Evolutionary conservation across 306 rosid species (phyloP).

Genomic region (Vigna trinervia): DNA sequence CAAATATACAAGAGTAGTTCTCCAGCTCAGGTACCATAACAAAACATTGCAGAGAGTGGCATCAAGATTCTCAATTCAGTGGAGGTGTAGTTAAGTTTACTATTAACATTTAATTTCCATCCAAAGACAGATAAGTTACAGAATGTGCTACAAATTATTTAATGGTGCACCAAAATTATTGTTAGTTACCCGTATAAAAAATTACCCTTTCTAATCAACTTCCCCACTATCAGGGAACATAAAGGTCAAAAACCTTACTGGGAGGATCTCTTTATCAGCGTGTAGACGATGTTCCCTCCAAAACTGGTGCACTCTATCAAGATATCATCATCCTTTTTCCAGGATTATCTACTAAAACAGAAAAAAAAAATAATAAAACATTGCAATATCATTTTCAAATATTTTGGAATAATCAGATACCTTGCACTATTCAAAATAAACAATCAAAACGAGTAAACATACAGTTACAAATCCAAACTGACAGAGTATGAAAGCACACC

Average conservation of each 20-base stretch:
- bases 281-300: conserved; percentile 39
- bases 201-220: conserved; percentile 38
- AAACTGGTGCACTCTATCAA: conserved; percentile 29
- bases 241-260: conserved; percentile 17
- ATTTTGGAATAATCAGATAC: conserved; percentile 12
- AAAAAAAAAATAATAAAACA: conserved; percentile 28
- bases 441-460: conserved; percentile 19
- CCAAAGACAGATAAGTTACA: conserved; percentile 21
- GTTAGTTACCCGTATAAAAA: conserved; percentile 21
- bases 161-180: conserved; percentile 13
- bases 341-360: conserved; percentile 42
- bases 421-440: conserved; percentile 24
- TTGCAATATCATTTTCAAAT: conserved; percentile 2
- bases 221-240: conserved; percentile 22
- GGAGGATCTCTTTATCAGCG: conserved; percentile 32
- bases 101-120: conserved; percentile 31
- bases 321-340: conserved; percentile 37
- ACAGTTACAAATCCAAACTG: neutral
- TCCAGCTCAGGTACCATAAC: neutral
- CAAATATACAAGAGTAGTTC: too few species aligned
- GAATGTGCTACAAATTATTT: conserved; percentile 37
- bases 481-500: neutral
- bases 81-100: conserved; percentile 19
- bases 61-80: neutral
- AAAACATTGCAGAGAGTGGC: neutral